These are phyloP conservation scores for Raddia distichophylla DNA, from an alignment of 176 grass and related monocot genomes.

Conservation along the genomic window DNA sequence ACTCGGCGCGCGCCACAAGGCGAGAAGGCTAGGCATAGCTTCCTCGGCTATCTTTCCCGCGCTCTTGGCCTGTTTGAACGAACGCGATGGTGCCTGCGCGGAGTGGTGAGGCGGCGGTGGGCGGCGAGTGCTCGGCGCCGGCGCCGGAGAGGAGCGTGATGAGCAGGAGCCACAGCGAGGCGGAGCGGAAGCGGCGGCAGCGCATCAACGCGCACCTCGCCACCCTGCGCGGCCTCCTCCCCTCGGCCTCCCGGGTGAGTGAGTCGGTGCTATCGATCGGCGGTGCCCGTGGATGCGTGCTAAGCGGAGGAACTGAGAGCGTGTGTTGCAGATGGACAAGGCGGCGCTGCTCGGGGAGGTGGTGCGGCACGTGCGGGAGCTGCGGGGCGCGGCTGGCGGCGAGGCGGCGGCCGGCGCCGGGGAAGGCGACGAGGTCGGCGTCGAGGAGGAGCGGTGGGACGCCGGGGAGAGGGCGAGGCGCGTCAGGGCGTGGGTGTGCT, in stretches of 20 bases:
- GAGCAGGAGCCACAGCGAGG: constrained; percentile 83
- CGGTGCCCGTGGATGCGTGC: background rate
- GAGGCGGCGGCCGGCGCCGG: constrained; percentile 55
- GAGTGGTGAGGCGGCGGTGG: constrained; percentile 35
- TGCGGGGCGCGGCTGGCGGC: constrained; percentile 57
- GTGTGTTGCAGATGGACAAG: constrained; percentile 86
- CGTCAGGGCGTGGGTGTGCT: constrained; percentile 83
- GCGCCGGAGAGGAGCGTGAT: constrained; percentile 21
- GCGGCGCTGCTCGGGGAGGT: constrained; percentile 95
- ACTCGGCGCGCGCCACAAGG: background rate
- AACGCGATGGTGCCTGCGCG: constrained; percentile 41
- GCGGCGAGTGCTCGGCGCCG: constrained; percentile 34
- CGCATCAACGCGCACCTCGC: constrained; percentile 92
- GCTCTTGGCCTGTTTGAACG: constrained; percentile 27
- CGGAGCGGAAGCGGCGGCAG: constrained; percentile 82
- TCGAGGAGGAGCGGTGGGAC: constrained; percentile 53
- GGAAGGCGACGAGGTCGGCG: constrained; percentile 76
- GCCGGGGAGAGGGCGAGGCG: constrained; percentile 28
- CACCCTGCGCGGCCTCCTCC: constrained; percentile 84
- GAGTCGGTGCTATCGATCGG: background rate
- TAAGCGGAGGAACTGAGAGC: background rate
- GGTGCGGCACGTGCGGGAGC: constrained; percentile 88
- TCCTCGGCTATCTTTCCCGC: constrained; percentile 38
- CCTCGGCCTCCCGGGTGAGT: constrained; percentile 70
- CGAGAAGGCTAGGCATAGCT: background rate